These are phyloP conservation scores for Fusarium sp. DNA, from an alignment of 2,329 filamentous ascomycete species.

Conservation along the genomic window DNA sequence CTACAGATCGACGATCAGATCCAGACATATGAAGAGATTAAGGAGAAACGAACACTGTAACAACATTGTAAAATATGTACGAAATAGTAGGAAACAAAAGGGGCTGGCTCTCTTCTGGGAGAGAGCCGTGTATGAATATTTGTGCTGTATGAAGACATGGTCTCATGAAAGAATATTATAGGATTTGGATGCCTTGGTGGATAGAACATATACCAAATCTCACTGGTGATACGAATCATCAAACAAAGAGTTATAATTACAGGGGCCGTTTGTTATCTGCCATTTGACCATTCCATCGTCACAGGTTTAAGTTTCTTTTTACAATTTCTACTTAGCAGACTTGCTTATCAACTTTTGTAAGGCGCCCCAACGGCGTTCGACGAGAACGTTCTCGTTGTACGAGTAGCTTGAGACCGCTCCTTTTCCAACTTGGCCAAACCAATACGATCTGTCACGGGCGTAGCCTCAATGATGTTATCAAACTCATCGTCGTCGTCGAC, in stretches of 20 bases:
- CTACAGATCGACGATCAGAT: constrained; percentile 86
- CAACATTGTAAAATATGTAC: constrained; percentile 42
- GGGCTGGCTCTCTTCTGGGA: not conserved
- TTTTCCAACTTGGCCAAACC: constrained; percentile 71
- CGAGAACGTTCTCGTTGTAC: constrained; percentile 65
- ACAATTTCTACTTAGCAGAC: not conserved
- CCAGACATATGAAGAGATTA: constrained; percentile 85
- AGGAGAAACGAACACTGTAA: constrained; percentile 74
- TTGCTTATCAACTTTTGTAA: constrained; percentile 55
- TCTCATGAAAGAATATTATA: constrained; percentile 20
- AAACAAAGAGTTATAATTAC: not conserved
- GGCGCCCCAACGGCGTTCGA: constrained; percentile 63
- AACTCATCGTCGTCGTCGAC: constrained; percentile 79
- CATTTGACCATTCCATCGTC: not conserved
- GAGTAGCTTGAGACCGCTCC: constrained; percentile 62
- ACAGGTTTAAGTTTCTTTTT: not conserved
- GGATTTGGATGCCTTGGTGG: constrained; percentile 6
- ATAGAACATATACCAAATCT: constrained; percentile 16
- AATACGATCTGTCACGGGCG: constrained; percentile 86
- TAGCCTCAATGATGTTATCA: constrained; percentile 92
- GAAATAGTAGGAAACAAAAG: constrained; percentile 25
- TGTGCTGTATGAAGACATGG: constrained; percentile 18
- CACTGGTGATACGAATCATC: constrained; percentile 15
- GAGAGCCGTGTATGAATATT: constrained; percentile 31
- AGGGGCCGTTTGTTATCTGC: not conserved